Conservation (phyloP, 371 early-diverging fungal genomes). For the Mucor piriformis region DNA sequence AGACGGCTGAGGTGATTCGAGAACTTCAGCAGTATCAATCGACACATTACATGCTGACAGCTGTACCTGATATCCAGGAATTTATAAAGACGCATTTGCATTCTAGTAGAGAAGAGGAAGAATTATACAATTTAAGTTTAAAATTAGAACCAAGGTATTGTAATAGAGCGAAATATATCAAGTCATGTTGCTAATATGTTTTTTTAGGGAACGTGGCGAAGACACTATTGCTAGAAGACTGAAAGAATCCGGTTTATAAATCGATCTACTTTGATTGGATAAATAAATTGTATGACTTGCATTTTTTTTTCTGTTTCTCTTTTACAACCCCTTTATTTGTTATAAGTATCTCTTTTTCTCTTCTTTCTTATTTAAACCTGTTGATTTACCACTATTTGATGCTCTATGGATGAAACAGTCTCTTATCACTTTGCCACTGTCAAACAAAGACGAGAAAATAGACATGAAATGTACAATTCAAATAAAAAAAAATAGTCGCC, state of each 20-base stretch:
- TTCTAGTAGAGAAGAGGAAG: constrained; percentile 52
- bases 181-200: background rate
- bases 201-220: constrained; percentile 28
- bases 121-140: constrained; percentile 75
- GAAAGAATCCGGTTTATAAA: constrained; percentile 33
- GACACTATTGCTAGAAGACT: constrained; percentile 36
- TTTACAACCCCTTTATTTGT: background rate
- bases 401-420: constrained; percentile 53
- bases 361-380: constrained; percentile 11
- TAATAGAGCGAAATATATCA: background rate
- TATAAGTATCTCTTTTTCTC: background rate
- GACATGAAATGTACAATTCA: constrained; percentile 54
- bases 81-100: constrained; percentile 67
- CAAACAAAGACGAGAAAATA: constrained; percentile 57
- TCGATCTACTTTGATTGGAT: background rate
- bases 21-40: constrained; percentile 90
- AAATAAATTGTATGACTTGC: background rate
- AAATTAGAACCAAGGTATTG: constrained; percentile 83
- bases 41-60: constrained; percentile 71
- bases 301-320: background rate
- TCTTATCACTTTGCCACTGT: constrained; percentile 64
- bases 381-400: constrained; percentile 6
- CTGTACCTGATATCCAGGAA: constrained; percentile 83
- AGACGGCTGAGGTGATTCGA: constrained; percentile 86
- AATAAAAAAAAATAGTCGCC: background rate